Percentiles rank a stretch among this genome's conserved stretches.
phyloP scores from a whole-genome alignment of 257 asterid genomes.

The Lithospermum erythrorhizon region DNA sequence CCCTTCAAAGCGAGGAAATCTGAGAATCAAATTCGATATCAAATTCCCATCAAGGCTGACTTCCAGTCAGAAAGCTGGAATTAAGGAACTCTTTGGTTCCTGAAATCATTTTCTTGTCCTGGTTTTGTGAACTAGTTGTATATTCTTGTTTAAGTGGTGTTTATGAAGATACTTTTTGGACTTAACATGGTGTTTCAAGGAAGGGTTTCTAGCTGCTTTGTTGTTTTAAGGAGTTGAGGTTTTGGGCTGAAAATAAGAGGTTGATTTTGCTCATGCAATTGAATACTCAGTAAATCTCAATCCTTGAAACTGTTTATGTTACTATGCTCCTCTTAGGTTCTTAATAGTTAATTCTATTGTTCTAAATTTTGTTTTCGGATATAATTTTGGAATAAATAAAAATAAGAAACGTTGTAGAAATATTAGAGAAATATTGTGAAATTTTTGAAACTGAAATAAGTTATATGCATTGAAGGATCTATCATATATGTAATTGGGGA shows the following conservation, averaged over 20 bases:
- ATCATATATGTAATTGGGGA: no score
- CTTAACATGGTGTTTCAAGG: neutral
- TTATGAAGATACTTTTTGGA: neutral
- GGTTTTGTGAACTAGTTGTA: neutral
- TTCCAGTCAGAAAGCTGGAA: slow-evolving; percentile 23
- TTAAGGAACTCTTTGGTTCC: slow-evolving; percentile 30
- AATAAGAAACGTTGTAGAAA: no score
- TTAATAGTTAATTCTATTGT: neutral
- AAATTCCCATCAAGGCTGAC: slow-evolving; percentile 32
- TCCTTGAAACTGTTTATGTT: neutral
- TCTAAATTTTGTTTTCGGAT: no score
- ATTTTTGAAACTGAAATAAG: no score
- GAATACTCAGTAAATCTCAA: neutral
- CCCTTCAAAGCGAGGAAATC: neutral
- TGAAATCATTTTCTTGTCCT: slow-evolving; percentile 2
- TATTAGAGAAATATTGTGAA: no score
- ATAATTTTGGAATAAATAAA: no score
- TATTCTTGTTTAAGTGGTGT: neutral
- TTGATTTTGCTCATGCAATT: neutral
- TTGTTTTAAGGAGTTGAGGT: neutral
- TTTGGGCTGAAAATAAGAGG: neutral
- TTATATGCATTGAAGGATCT: no score
- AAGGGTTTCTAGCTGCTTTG: neutral
- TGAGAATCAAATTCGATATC: slow-evolving; percentile 34
- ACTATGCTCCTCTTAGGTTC: neutral